Conservation (phyloP, 2,329 filamentous ascomycete species). For the Penicillium brevicompactum region DNA sequence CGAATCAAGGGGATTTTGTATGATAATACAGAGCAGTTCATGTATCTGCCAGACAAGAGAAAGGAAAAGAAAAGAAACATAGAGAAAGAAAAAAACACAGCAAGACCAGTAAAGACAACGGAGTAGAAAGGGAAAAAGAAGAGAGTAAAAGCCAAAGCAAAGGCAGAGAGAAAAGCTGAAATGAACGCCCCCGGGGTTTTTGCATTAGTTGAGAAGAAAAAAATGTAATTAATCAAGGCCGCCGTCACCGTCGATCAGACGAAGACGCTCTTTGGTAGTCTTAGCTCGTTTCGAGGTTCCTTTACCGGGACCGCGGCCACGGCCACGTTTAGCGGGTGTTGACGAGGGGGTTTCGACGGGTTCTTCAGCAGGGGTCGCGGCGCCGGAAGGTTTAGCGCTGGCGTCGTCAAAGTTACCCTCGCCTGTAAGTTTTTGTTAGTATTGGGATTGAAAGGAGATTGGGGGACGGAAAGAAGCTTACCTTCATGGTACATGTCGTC, state of each 20-base stretch:
- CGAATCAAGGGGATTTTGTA: conserved; percentile 15
- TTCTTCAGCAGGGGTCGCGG: conserved; percentile 75
- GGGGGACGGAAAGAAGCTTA: conserved; percentile 53
- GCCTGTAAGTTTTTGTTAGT: conserved; percentile 55
- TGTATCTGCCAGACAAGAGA: conserved; percentile 16
- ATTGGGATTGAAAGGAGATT: neutral
- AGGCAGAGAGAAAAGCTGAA: neutral
- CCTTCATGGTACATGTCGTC: conserved; percentile 99
- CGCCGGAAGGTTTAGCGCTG: conserved; percentile 78
- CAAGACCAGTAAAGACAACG: conserved; percentile 2
- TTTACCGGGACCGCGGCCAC: conserved; percentile 56
- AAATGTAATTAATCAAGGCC: conserved; percentile 31
- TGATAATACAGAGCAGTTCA: conserved; percentile 29
- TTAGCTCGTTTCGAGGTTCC: conserved; percentile 63
- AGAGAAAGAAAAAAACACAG: neutral
- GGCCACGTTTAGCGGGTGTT: conserved; percentile 59
- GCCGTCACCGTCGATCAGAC: conserved; percentile 48
- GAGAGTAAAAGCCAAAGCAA: neutral
- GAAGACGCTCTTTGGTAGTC: conserved; percentile 55
- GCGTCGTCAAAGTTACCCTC: conserved; percentile 94
- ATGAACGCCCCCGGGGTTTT: conserved; percentile 18
- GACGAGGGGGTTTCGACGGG: conserved; percentile 43
- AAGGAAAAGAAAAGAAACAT: conserved; percentile 1
- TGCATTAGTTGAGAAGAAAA: conserved; percentile 13
- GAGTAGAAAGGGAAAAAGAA: conserved; percentile 1